These are phyloP conservation scores for Miscanthus lutarioriparius DNA, from an alignment of 176 grass and related monocot species.

Conservation along the genomic window DNA sequence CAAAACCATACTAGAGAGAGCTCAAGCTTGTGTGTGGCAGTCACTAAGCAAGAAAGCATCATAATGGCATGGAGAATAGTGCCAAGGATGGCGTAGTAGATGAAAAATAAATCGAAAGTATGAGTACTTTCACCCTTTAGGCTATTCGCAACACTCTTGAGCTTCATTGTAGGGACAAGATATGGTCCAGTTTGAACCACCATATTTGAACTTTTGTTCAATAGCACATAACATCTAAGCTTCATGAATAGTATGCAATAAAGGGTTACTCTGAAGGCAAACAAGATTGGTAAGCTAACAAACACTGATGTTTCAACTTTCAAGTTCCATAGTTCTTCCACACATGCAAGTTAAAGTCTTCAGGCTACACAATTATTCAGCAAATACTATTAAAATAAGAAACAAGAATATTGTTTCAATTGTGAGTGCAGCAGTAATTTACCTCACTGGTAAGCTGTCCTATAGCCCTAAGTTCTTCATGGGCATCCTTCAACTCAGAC, in stretches of 20 bases:
- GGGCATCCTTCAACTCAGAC: constrained; percentile 69
- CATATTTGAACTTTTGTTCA: background rate
- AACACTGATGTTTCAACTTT: background rate
- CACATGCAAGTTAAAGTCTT: constrained; percentile 11
- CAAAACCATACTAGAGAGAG: background rate
- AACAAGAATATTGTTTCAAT: constrained; percentile 8
- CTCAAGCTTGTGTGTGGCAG: background rate
- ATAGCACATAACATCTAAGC: background rate
- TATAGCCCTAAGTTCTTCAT: constrained; percentile 61
- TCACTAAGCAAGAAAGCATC: background rate
- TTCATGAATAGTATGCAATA: background rate
- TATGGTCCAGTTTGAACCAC: background rate
- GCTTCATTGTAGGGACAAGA: background rate
- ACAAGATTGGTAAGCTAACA: background rate
- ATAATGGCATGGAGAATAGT: background rate
- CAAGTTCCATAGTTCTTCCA: background rate
- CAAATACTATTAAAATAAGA: background rate
- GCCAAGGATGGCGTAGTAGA: background rate
- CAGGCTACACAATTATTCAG: background rate
- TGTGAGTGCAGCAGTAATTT: constrained; percentile 32
- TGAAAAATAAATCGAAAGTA: background rate
- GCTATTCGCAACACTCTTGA: background rate
- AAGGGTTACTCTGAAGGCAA: background rate
- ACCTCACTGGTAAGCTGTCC: constrained; percentile 56
- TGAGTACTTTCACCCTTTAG: background rate